A percentile compares a stretch with the other conserved stretches of the same genome.
phyloP scores from a whole-genome alignment of 2,329 filamentous ascomycete species.

The Gaeumannomyces tritici region DNA sequence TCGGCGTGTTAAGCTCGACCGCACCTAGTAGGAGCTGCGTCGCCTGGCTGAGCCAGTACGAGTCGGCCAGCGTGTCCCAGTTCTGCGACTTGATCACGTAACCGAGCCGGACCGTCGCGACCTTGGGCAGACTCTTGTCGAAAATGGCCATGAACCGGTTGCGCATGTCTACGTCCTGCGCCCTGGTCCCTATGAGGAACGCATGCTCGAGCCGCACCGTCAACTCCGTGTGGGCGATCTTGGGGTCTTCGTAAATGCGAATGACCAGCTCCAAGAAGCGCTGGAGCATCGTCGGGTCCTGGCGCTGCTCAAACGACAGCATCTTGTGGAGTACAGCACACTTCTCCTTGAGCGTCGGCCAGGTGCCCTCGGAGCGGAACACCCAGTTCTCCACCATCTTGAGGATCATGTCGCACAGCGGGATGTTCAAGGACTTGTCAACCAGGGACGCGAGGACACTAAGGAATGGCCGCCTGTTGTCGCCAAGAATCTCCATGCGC shows the following conservation, averaged over 20 bases:
- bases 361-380: constrained; percentile 88
- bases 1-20: constrained; percentile 71
- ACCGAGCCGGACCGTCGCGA: constrained; percentile 76
- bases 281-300: constrained; percentile 74
- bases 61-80: constrained; percentile 91
- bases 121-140: constrained; percentile 87
- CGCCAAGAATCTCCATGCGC: constrained; percentile 85
- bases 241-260: constrained; percentile 94
- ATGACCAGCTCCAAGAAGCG: constrained; percentile 96
- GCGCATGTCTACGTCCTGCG: constrained; percentile 91
- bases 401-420: constrained; percentile 84
- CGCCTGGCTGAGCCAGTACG: constrained; percentile 94
- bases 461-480: constrained; percentile 85
- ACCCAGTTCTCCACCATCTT: constrained; percentile 94
- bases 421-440: constrained; percentile 82
- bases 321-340: constrained; percentile 99
- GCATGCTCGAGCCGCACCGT: constrained; percentile 97
- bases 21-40: constrained; percentile 87
- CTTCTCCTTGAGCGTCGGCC: constrained; percentile 97
- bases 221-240: constrained; percentile 87
- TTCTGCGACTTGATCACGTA: constrained; percentile 91
- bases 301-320: constrained; percentile 83
- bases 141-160: constrained; percentile 96
- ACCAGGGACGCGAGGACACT: constrained; percentile 92
- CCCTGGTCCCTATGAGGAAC: constrained; percentile 89